Conservation (phyloP, 148 eudicot species). For the Vaccinium vitisidaea region DNA sequence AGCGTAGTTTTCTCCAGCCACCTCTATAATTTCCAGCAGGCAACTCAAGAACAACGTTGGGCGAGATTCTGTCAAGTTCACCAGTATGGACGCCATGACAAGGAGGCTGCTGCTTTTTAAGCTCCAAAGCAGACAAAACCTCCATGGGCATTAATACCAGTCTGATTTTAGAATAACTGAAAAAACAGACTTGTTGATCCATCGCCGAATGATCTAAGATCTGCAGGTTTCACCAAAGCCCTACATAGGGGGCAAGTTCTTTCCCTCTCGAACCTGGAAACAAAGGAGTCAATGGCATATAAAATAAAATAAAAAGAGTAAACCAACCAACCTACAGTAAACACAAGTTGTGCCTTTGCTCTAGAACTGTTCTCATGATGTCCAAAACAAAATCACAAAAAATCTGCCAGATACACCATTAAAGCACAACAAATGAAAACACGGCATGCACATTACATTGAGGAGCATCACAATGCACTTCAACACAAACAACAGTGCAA, state of each 20-base stretch:
- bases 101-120: slow-evolving; percentile 13
- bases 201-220: slow-evolving; percentile 78
- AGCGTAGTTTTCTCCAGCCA: slow-evolving; percentile 21
- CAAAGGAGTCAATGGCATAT: not conserved
- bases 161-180: slow-evolving; percentile 59
- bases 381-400: not conserved
- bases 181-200: slow-evolving; percentile 79
- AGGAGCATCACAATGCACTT: not conserved
- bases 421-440: not conserved
- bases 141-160: not conserved
- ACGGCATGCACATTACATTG: not conserved
- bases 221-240: slow-evolving; percentile 84
- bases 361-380: not conserved
- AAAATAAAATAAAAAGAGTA: not conserved
- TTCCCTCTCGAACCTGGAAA: slow-evolving; percentile 87
- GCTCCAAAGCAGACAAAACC: slow-evolving; percentile 21
- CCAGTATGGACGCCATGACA: not conserved
- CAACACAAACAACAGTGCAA: not conserved
- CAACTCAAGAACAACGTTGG: slow-evolving; percentile 13
- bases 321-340: not conserved
- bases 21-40: slow-evolving; percentile 16
- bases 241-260: slow-evolving; percentile 90
- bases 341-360: not conserved
- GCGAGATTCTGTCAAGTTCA: not conserved
- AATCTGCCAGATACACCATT: not conserved